These are phyloP conservation scores for Amphirosellinia nigrospora DNA, from an alignment of 495 filamentous ascomycete species.

Conservation along the genomic window DNA sequence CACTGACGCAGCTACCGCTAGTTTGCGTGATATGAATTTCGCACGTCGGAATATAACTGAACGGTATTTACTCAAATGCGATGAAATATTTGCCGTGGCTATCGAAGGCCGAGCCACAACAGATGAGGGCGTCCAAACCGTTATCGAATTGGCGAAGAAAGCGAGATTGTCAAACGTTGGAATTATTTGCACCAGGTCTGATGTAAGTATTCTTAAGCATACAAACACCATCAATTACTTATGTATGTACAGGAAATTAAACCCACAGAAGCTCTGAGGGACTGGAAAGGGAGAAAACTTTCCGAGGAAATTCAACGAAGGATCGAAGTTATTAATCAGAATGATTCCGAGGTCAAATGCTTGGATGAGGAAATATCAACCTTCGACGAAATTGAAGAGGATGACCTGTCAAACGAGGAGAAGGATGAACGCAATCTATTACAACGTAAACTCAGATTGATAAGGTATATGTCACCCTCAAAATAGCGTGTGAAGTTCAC, in stretches of 20 bases:
- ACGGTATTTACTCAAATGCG: conserved; percentile 44
- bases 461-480: background rate
- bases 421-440: background rate
- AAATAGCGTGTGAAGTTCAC: too few relatives aligned
- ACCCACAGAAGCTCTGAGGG: conserved; percentile 37
- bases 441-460: background rate
- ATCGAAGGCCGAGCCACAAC: conserved; percentile 41
- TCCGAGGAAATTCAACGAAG: background rate
- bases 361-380: background rate
- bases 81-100: conserved; percentile 48
- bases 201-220: conserved; percentile 32
- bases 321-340: background rate
- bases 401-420: background rate
- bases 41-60: conserved; percentile 47
- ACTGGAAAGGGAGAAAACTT: conserved; percentile 17
- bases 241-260: conserved; percentile 31
- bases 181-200: conserved; percentile 49
- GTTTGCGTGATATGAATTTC: conserved; percentile 45
- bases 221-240: background rate
- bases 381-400: background rate
- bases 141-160: conserved; percentile 42
- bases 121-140: conserved; percentile 40
- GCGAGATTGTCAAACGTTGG: conserved; percentile 44
- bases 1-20: background rate
- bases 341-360: too few relatives aligned